phyloP scores from a whole-genome alignment of 441 rosid species.

The Capsella rubella region DNA sequence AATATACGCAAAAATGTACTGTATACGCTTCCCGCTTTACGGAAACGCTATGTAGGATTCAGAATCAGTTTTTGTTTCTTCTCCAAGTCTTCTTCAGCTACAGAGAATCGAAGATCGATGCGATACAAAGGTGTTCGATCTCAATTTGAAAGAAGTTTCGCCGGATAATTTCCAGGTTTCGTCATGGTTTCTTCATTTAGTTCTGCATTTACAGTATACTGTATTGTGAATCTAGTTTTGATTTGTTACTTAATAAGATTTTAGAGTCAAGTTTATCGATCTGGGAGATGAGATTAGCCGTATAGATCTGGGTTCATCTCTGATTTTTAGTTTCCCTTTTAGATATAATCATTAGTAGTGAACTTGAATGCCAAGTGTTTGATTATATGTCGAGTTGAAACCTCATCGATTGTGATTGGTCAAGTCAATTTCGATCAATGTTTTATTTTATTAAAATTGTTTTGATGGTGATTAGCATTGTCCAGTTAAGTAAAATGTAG shows the following conservation, averaged over 20 bases:
- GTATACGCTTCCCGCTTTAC: neutral
- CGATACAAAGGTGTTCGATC: no score
- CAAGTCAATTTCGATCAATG: neutral
- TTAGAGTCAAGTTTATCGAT: neutral
- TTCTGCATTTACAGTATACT: neutral
- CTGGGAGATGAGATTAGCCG: neutral
- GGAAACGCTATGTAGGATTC: neutral
- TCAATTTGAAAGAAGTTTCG: no score
- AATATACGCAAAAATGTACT: neutral
- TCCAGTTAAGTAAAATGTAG: neutral
- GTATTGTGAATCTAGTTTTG: neutral
- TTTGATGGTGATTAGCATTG: neutral
- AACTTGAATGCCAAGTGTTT: neutral
- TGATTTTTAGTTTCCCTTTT: no score
- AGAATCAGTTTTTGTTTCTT: neutral
- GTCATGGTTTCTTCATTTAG: conserved; percentile 5
- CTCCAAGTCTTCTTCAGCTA: neutral
- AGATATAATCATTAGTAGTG: neutral
- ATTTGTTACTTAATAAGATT: neutral
- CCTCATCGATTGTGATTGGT: neutral
- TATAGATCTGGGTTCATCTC: neutral
- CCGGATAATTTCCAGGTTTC: no score
- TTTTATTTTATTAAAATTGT: neutral
- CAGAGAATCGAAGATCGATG: no score
- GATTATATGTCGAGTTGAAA: neutral